These are phyloP conservation scores for Dactylellina drechsleri DNA, from an alignment of 2,329 filamentous ascomycete genomes.

Conservation along the genomic window DNA sequence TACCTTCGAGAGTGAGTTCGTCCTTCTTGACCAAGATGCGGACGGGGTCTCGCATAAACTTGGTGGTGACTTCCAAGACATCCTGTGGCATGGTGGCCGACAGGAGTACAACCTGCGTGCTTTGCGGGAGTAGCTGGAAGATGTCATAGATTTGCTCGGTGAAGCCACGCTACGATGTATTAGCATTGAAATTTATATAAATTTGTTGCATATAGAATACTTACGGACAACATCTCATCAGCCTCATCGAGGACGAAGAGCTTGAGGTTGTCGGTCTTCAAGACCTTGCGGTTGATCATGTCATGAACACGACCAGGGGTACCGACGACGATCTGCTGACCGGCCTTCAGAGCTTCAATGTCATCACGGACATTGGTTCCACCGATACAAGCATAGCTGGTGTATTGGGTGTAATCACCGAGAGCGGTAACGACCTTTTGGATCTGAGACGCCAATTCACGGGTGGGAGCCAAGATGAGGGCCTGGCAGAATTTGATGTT, in stretches of 20 bases:
- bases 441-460: constrained; percentile 98
- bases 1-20: constrained; percentile 98
- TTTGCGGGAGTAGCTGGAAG: constrained; percentile 97
- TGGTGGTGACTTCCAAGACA: constrained; percentile 98
- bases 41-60: constrained; percentile 99
- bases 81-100: constrained; percentile 99
- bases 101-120: constrained; percentile 96
- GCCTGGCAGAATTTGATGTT: constrained; percentile 97
- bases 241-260: constrained; percentile 99
- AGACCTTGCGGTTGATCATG: constrained; percentile 98
- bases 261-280: constrained; percentile 98
- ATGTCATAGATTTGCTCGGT: constrained; percentile 99
- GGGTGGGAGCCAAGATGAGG: constrained; percentile 95
- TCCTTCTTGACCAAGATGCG: constrained; percentile 99
- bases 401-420: constrained; percentile 99
- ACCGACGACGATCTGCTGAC: constrained; percentile 95
- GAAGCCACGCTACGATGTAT: constrained; percentile 80
- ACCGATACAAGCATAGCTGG: constrained; percentile 99
- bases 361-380: constrained; percentile 98
- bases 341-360: constrained; percentile 96
- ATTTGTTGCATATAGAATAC: constrained; percentile 60
- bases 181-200: background rate
- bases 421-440: constrained; percentile 99
- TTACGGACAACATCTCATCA: constrained; percentile 95
- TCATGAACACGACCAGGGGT: constrained; percentile 98